phyloP scores from a whole-genome alignment of 768 basidiomycete genomes.

The Boletus pseudo-olivaceus region DNA sequence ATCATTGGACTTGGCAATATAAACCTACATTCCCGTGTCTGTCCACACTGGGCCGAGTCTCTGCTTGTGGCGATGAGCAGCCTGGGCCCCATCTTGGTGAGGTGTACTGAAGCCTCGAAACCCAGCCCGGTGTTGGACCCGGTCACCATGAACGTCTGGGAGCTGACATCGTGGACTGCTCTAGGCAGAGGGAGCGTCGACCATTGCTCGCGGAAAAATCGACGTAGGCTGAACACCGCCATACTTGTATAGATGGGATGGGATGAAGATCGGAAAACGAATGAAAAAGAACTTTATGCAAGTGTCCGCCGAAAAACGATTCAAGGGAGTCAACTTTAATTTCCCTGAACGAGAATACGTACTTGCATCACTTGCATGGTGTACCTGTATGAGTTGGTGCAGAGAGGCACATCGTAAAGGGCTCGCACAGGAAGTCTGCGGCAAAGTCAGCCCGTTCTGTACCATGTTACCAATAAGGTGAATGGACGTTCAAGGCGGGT shows the following conservation, averaged over 20 bases:
- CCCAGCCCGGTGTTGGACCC: conserved; percentile 44
- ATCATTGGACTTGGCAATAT: not conserved
- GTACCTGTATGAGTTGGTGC: too few species aligned
- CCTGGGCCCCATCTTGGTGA: conserved; percentile 31
- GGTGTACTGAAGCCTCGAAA: conserved; percentile 26
- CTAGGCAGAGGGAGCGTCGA: conserved; percentile 7
- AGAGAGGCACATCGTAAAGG: too few species aligned
- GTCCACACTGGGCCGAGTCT: conserved; percentile 22
- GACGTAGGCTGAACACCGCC: not conserved
- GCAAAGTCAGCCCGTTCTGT: not conserved
- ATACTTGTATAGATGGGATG: not conserved
- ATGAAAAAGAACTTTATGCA: not conserved
- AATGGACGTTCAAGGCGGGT: conserved; percentile 36
- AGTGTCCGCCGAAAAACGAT: too few species aligned
- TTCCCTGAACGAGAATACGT: not conserved
- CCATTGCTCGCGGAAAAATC: conserved; percentile 20
- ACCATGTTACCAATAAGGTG: too few species aligned
- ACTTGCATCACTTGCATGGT: not conserved
- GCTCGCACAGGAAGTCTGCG: too few species aligned
- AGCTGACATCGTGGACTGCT: conserved; percentile 33
- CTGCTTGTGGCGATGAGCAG: conserved; percentile 34
- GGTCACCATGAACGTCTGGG: conserved; percentile 45
- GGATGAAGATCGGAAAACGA: not conserved
- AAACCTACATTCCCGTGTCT: conserved; percentile 9
- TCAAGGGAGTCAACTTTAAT: not conserved